phyloP scores from a whole-genome alignment of 371 early-diverging fungal species.

The Mucor lusitanicus region DNA sequence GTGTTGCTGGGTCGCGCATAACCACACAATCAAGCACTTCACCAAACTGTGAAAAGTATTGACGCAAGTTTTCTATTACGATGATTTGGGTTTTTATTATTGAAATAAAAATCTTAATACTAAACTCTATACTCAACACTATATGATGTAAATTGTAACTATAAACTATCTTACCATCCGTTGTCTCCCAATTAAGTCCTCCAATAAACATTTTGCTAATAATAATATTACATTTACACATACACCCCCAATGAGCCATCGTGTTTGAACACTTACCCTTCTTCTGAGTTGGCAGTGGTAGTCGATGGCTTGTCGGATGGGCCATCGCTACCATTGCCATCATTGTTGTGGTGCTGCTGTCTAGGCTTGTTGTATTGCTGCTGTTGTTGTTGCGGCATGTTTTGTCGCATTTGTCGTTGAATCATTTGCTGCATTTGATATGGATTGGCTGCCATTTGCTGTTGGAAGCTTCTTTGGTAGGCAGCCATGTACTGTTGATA shows the following conservation, averaged over 20 bases:
- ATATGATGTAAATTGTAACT: background rate
- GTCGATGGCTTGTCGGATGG: slow-evolving; percentile 24
- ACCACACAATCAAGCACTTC: slow-evolving; percentile 67
- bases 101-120: slow-evolving; percentile 3
- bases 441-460: slow-evolving; percentile 33
- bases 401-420: slow-evolving; percentile 31
- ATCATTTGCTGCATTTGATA: slow-evolving; percentile 47
- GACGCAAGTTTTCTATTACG: slow-evolving; percentile 64
- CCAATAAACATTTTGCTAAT: slow-evolving; percentile 91
- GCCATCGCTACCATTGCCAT: background rate
- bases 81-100: slow-evolving; percentile 12
- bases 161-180: slow-evolving; percentile 67
- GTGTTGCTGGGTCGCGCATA: slow-evolving; percentile 81
- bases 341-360: background rate
- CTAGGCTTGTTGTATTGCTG: slow-evolving; percentile 11
- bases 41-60: slow-evolving; percentile 79
- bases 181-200: slow-evolving; percentile 92
- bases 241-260: background rate
- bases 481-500: slow-evolving; percentile 34
- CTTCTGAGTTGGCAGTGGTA: slow-evolving; percentile 46
- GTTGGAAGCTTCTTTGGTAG: slow-evolving; percentile 31
- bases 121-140: background rate
- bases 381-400: slow-evolving; percentile 9
- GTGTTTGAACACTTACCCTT: slow-evolving; percentile 51
- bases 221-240: slow-evolving; percentile 10